phyloP scores from a whole-genome alignment of 306 rosid species.

The Ormosia emarginata region DNA sequence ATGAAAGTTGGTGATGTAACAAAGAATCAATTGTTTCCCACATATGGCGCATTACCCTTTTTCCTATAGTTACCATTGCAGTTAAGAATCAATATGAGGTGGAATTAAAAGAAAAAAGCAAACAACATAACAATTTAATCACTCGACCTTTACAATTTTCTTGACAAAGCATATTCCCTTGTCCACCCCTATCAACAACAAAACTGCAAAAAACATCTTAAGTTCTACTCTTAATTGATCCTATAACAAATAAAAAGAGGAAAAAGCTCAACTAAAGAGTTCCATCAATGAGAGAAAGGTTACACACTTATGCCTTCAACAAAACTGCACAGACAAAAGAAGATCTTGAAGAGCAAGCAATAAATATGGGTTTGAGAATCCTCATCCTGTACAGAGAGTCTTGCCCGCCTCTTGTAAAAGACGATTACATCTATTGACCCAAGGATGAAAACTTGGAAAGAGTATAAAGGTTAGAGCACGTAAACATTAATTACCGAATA shows the following conservation, averaged over 20 bases:
- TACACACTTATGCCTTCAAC: conserved; percentile 42
- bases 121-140: not conserved
- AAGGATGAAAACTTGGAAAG: conserved; percentile 82
- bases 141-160: conserved; percentile 82
- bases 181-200: conserved; percentile 91
- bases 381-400: conserved; percentile 38
- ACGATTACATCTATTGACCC: conserved; percentile 92
- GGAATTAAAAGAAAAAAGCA: not conserved
- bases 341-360: conserved; percentile 73
- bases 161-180: conserved; percentile 98
- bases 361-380: conserved; percentile 64
- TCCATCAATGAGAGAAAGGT: conserved; percentile 6
- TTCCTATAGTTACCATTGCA: conserved; percentile 47
- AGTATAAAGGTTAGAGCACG: conserved; percentile 14
- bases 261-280: not conserved
- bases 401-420: conserved; percentile 78
- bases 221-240: conserved; percentile 80
- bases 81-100: not conserved
- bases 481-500: not conserved
- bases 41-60: conserved; percentile 92
- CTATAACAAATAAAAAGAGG: conserved; percentile 30
- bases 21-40: conserved; percentile 48
- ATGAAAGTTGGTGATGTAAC: too few species aligned
- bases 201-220: conserved; percentile 68
- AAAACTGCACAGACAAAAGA: conserved; percentile 86